phyloP scores from a whole-genome alignment of 768 basidiomycete genomes.

The Tephrocybe sp. region DNA sequence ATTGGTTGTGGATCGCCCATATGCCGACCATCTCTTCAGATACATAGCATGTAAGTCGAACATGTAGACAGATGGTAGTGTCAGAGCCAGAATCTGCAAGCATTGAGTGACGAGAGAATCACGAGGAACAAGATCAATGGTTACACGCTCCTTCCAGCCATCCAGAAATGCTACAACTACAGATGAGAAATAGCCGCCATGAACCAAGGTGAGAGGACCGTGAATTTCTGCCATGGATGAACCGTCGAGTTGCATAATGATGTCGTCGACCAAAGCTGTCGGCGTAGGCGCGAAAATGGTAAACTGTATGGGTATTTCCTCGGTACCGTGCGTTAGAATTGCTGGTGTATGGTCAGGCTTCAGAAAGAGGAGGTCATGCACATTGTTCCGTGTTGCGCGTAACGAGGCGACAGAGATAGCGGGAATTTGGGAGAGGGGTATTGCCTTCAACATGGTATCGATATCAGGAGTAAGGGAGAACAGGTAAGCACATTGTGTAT shows the following conservation, averaged over 20 bases:
- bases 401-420: constrained; percentile 60
- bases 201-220: constrained; percentile 40
- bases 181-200: constrained; percentile 49
- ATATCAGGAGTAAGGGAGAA: constrained; percentile 47
- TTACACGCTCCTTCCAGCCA: constrained; percentile 43
- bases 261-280: constrained; percentile 9
- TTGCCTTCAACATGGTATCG: constrained; percentile 41
- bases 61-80: constrained; percentile 54
- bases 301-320: constrained; percentile 40
- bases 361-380: constrained; percentile 72
- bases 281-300: constrained; percentile 17
- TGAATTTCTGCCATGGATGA: constrained; percentile 26
- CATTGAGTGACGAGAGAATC: constrained; percentile 58
- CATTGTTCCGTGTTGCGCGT: constrained; percentile 57
- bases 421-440: constrained; percentile 31
- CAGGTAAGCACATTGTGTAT: constrained; percentile 42
- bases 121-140: constrained; percentile 56
- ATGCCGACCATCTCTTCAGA: constrained; percentile 55
- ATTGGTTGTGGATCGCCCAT: constrained; percentile 39
- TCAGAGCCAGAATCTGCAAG: constrained; percentile 62
- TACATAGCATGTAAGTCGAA: constrained; percentile 58
- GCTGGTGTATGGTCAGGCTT: constrained; percentile 53
- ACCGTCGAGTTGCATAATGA: constrained; percentile 23
- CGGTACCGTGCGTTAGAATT: constrained; percentile 61
- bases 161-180: constrained; percentile 56